phyloP scores from a whole-genome alignment of 2,329 filamentous ascomycete genomes.

The Trichoderma lentiforme region DNA sequence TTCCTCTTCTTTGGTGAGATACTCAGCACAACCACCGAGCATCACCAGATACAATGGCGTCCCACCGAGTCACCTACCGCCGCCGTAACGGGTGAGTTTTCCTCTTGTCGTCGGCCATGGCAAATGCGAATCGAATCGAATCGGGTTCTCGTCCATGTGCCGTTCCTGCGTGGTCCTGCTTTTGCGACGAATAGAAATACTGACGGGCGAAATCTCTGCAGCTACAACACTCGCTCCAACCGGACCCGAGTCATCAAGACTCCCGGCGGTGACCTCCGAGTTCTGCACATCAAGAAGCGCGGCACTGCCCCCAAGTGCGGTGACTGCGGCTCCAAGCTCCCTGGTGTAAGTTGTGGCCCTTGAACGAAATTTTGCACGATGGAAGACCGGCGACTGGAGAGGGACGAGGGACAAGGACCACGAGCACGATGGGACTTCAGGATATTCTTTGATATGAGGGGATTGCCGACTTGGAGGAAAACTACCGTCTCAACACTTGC shows the following conservation, averaged over 20 bases:
- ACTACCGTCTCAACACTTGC: background rate
- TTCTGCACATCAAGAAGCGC: constrained; percentile 99
- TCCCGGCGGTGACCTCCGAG: constrained; percentile 89
- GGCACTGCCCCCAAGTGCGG: constrained; percentile 98
- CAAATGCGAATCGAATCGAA: background rate
- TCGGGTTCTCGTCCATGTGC: background rate
- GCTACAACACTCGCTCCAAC: constrained; percentile 99
- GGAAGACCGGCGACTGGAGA: background rate
- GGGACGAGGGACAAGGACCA: background rate
- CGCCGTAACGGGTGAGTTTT: constrained; percentile 76
- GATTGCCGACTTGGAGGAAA: background rate
- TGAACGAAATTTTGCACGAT: constrained; percentile 21
- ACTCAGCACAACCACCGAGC: constrained; percentile 36
- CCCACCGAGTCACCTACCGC: constrained; percentile 65
- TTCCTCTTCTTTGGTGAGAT: constrained; percentile 37
- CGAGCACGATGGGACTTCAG: background rate
- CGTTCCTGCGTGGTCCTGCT: background rate
- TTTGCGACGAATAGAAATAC: constrained; percentile 22
- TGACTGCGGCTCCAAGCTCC: constrained; percentile 97
- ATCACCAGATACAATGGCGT: constrained; percentile 54
- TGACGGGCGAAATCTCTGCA: constrained; percentile 37
- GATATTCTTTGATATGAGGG: background rate
- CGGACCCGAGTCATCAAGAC: constrained; percentile 95
- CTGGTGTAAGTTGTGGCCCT: constrained; percentile 73
- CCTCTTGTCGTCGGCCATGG: constrained; percentile 20